phyloP scores from a whole-genome alignment of 352 stramenopile genomes.

The Pythium phragmiticola region DNA sequence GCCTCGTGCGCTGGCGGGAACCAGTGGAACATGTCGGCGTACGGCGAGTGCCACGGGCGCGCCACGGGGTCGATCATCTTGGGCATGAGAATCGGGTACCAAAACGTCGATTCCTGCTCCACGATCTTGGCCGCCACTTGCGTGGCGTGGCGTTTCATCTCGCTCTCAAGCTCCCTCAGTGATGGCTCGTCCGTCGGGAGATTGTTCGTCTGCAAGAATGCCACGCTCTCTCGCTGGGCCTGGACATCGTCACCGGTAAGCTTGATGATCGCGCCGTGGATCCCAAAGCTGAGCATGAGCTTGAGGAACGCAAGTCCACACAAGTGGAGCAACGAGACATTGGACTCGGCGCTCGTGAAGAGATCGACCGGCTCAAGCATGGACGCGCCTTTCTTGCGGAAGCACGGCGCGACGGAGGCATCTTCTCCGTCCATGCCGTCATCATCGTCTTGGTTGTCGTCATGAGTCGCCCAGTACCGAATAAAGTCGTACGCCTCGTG shows the following conservation, averaged over 20 bases:
- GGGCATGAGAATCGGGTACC: constrained; percentile 3
- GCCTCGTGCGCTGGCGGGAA: constrained; percentile 2
- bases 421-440: constrained; percentile 2
- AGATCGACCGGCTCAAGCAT: constrained; percentile 13
- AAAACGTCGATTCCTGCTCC: neutral
- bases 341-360: neutral
- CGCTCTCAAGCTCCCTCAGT: neutral
- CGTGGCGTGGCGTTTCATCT: constrained; percentile 1
- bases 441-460: constrained; percentile 6
- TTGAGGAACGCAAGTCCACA: constrained; percentile 9
- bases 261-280: constrained; percentile 4
- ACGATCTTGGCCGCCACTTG: neutral
- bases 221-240: neutral
- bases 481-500: constrained; percentile 20
- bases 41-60: neutral
- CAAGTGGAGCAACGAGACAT: neutral
- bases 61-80: constrained; percentile 6
- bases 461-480: constrained; percentile 9
- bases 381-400: neutral
- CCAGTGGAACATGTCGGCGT: constrained; percentile 6
- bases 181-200: neutral
- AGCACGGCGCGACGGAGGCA: constrained; percentile 4
- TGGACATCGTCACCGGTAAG: neutral
- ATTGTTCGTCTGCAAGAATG: neutral
- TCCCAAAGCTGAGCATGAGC: constrained; percentile 3